These are phyloP conservation scores for Pleurotus tuber-regium DNA, from an alignment of 768 basidiomycete genomes.

Conservation along the genomic window DNA sequence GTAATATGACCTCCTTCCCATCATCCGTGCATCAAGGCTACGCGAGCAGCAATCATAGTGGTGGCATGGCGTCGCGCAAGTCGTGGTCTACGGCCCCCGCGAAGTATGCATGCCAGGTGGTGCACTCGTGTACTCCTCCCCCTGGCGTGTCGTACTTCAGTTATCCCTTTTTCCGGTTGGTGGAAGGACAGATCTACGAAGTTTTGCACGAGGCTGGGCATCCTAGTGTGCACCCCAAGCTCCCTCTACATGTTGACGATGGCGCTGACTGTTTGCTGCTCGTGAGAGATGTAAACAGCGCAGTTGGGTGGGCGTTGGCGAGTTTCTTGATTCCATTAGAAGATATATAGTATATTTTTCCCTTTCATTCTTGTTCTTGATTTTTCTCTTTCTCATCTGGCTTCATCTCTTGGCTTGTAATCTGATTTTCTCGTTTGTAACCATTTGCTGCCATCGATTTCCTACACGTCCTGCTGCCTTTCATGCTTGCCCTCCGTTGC, in stretches of 20 bases:
- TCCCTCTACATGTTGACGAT: constrained; percentile 76
- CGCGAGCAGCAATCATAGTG: constrained; percentile 32
- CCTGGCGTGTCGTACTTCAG: constrained; percentile 62
- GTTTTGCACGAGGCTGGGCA: constrained; percentile 78
- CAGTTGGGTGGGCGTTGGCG: constrained; percentile 78
- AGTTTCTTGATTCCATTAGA: constrained; percentile 73
- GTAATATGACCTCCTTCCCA: not conserved
- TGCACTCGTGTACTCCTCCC: constrained; percentile 69
- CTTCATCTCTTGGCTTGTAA: not conserved
- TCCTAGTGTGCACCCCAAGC: constrained; percentile 66
- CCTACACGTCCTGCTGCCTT: no score
- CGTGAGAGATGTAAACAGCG: constrained; percentile 52
- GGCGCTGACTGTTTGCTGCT: constrained; percentile 79
- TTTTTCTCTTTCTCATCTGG: not conserved
- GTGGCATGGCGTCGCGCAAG: constrained; percentile 4
- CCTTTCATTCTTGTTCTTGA: constrained; percentile 11
- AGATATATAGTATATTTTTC: constrained; percentile 13
- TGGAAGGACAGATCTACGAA: constrained; percentile 58
- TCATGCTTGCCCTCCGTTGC: no score
- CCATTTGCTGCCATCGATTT: no score
- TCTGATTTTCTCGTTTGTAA: no score
- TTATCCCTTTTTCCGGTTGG: constrained; percentile 76
- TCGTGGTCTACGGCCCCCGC: constrained; percentile 43
- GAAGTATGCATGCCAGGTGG: constrained; percentile 65
- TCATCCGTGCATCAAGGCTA: not conserved